Conservation (phyloP, 257 asterid genomes). For the Thymus mandschuricus region DNA sequence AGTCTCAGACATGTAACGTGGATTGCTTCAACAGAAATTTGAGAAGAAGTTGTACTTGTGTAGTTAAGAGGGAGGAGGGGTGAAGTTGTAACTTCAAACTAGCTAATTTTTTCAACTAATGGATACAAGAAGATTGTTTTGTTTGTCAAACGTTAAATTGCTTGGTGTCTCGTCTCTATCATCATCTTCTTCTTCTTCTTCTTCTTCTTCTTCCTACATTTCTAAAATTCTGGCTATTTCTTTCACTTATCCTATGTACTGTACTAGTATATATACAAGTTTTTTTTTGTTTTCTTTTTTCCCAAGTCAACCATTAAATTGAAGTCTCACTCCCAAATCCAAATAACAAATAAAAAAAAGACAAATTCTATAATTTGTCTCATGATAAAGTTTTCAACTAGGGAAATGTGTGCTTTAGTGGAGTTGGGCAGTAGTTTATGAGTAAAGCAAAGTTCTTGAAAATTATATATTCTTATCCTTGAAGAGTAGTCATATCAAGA, state of each 20-base stretch:
- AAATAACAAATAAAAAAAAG: not conserved
- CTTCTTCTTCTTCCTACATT: no score
- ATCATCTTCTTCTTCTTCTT: no score
- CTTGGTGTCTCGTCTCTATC: no score
- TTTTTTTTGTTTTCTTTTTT: not conserved
- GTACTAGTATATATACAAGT: no score
- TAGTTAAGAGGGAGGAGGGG: not conserved
- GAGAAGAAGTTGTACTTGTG: not conserved
- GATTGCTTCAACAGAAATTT: not conserved
- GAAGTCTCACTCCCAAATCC: not conserved
- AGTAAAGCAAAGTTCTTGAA: slow-evolving; percentile 74
- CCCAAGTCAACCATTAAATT: no score
- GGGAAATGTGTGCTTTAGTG: slow-evolving; percentile 35
- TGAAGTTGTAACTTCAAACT: not conserved
- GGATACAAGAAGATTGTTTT: not conserved
- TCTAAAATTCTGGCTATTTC: no score
- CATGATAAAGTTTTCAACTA: slow-evolving; percentile 31
- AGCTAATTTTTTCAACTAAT: no score
- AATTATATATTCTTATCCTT: slow-evolving; percentile 70
- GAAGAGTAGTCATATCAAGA: slow-evolving; percentile 71
- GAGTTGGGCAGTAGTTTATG: slow-evolving; percentile 53
- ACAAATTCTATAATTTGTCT: not conserved
- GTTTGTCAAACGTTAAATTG: not conserved
- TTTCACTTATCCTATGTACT: no score
- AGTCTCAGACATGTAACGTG: slow-evolving; percentile 69